phyloP scores from a whole-genome alignment of 306 rosid genomes.

The Cyclanthera cordifolia region DNA sequence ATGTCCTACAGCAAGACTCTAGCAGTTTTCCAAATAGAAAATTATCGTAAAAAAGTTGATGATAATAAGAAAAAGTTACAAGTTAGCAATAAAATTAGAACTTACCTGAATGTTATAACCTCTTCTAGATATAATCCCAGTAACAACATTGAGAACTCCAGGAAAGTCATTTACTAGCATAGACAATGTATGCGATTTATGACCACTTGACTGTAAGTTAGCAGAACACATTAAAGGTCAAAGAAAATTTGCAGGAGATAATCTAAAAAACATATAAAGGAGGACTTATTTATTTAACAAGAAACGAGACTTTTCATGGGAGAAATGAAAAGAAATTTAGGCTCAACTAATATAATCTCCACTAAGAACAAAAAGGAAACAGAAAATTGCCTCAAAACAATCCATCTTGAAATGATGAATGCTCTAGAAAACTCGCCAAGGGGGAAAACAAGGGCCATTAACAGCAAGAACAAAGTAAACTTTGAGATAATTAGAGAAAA shows the following conservation, averaged over 20 bases:
- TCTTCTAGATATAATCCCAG: constrained; percentile 52
- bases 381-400: background rate
- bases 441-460: background rate
- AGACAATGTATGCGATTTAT: constrained; percentile 41
- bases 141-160: constrained; percentile 48
- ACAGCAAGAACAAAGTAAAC: background rate
- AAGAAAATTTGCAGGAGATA: background rate
- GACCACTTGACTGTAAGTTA: constrained; percentile 37
- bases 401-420: background rate
- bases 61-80: background rate
- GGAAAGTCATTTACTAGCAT: constrained; percentile 47
- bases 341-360: background rate
- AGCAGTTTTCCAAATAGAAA: constrained; percentile 3
- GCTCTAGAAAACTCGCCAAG: background rate
- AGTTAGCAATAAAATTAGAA: background rate
- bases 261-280: background rate
- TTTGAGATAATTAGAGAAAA: background rate
- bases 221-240: background rate
- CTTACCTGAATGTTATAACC: constrained; percentile 59
- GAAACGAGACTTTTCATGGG: too few species aligned
- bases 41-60: background rate
- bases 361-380: background rate
- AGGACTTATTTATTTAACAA: too few species aligned
- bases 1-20: constrained; percentile 61
- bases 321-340: too few species aligned